phyloP scores from a whole-genome alignment of 345 rosid species.

The Trapa bicornis region DNA sequence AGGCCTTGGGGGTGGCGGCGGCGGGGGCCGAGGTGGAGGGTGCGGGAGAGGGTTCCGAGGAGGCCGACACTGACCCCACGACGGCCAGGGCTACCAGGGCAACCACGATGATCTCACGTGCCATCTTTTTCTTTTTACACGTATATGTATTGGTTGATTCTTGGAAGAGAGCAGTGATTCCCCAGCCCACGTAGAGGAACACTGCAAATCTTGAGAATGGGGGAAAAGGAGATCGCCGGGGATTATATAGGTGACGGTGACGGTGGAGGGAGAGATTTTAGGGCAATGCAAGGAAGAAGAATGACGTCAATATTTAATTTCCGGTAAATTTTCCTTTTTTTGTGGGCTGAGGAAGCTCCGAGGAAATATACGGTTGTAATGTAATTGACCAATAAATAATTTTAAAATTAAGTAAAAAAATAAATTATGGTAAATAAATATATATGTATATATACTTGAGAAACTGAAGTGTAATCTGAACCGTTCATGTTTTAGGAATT shows the following conservation, averaged over 20 bases:
- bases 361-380: background rate
- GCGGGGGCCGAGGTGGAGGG: background rate
- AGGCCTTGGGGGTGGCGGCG: background rate
- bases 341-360: background rate
- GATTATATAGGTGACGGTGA: slow-evolving; percentile 3
- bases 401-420: no score
- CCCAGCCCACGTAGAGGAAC: slow-evolving; percentile 4
- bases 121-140: background rate
- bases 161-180: slow-evolving; percentile 2
- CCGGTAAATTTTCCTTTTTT: background rate
- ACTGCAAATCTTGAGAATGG: slow-evolving; percentile 8
- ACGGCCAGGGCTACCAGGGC: slow-evolving; percentile 5
- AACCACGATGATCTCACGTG: slow-evolving; percentile 5
- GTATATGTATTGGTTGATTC: background rate
- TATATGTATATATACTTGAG: background rate
- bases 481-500: background rate
- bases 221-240: background rate
- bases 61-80: slow-evolving; percentile 7
- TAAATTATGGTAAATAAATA: no score
- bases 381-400: no score
- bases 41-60: background rate
- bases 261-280: background rate
- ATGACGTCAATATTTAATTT: background rate
- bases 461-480: background rate
- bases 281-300: background rate